Percentiles rank a stretch among this genome's conserved stretches.
phyloP scores from a whole-genome alignment of 257 asterid genomes.

The Lantana camara region DNA sequence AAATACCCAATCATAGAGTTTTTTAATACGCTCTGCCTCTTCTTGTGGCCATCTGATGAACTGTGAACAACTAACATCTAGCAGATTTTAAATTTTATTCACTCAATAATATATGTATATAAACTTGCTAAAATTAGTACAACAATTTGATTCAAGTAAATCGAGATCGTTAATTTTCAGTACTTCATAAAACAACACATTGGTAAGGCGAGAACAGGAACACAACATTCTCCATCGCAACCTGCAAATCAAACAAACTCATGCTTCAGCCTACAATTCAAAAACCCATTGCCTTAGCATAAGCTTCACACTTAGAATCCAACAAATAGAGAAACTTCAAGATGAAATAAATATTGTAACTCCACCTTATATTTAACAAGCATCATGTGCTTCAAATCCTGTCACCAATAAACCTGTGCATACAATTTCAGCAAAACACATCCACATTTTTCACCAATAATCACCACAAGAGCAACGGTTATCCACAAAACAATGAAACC shows the following conservation, averaged over 20 bases:
- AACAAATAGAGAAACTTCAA: neutral
- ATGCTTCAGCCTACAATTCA: neutral
- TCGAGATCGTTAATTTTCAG: too few relatives aligned
- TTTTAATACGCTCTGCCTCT: too few relatives aligned
- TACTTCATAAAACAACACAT: neutral
- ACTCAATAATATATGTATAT: too few relatives aligned
- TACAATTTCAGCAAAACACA: neutral
- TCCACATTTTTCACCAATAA: conserved; percentile 60
- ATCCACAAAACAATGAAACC: conserved; percentile 70
- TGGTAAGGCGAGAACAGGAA: neutral
- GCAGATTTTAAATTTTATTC: too few relatives aligned
- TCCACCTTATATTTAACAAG: neutral
- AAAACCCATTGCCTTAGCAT: neutral
- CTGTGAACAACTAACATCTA: too few relatives aligned
- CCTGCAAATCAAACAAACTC: neutral
- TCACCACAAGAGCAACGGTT: conserved; percentile 78
- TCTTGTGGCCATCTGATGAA: too few relatives aligned
- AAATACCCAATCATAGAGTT: too few relatives aligned
- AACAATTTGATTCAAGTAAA: too few relatives aligned
- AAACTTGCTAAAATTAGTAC: too few relatives aligned
- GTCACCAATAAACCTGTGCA: neutral
- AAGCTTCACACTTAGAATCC: too few relatives aligned
- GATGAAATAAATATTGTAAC: neutral
- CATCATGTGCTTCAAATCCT: neutral
- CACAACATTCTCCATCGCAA: neutral